Base-by-base conservation (phyloP, 257 asterid species). In the Misopates orontium region DNA sequence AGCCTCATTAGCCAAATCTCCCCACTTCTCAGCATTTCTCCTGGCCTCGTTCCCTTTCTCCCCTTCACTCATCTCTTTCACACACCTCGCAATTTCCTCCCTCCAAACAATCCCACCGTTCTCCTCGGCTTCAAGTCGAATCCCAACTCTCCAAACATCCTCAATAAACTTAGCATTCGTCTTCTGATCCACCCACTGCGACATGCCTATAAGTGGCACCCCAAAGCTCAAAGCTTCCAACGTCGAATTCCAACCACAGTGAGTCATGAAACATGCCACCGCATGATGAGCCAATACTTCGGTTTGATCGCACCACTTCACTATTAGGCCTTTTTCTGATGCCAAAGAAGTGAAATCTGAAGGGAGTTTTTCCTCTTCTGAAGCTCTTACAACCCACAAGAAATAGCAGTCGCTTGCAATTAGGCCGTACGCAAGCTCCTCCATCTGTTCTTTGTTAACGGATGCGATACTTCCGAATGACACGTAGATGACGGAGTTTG, bases 191-290 rank as follows among this genome's bases (percentile, higher is more conserved):
- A 50, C 56, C 80, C 77, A 60, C 62, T 58, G 75, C 0, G 74
- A 50, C 83, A 80, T 62, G 16, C 72, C 77, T 5, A 80, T 56
- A 23, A 77, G 54, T 0, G 83, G 83, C 53, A 77, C 77, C 5
- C 80, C 83, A 10, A 13, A 8, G 60, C 78, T 68, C 74, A 80
- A 4, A 0, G 80, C 80, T 23, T 80, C 85, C 0, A 77, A 60
- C 0, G 76, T 71, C 3, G 85, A 80, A 56, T 74, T 77, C 85
- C 85, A 80, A 0, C 86, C 86, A 48, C 86, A 71, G 10, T 81
- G 86, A 4, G 73, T 77, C 71, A 81, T 9, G 64, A 83, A 77
- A 55, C 82, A 77, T 4, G 82, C 75, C 6, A 77, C 15, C 0
- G 85, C 64, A 0, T 0, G 57, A 54, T 80, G 83, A 48, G 72